Conservation (phyloP, 768 basidiomycete species). For the Galerina sulciceps region DNA sequence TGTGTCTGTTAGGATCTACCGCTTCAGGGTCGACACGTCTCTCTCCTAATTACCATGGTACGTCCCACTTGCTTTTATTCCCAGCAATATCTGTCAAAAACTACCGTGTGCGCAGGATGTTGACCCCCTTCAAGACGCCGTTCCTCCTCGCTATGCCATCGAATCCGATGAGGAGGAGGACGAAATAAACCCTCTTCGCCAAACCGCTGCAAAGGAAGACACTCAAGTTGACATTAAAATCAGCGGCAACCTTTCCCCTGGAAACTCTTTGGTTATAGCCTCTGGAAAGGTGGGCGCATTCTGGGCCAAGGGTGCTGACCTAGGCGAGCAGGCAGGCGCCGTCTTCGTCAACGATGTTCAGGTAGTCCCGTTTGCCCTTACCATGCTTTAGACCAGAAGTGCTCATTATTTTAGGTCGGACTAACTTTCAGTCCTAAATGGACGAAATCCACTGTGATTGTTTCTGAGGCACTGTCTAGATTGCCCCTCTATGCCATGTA, state of each 20-base stretch:
- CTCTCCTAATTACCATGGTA: constrained; percentile 7
- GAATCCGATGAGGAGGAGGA: constrained; percentile 76
- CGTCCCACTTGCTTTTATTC: background rate
- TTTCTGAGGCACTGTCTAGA: constrained; percentile 54
- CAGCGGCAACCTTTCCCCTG: constrained; percentile 34
- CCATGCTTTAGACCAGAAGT: background rate
- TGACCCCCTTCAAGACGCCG: constrained; percentile 59
- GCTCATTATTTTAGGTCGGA: constrained; percentile 45
- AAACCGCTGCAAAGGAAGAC: constrained; percentile 8
- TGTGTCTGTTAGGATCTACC: background rate
- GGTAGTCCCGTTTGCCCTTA: constrained; percentile 32
- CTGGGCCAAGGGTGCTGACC: constrained; percentile 55
- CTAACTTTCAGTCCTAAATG: constrained; percentile 53
- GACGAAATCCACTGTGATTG: constrained; percentile 48
- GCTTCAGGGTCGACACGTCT: background rate
- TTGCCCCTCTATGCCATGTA: constrained; percentile 58
- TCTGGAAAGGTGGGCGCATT: constrained; percentile 47
- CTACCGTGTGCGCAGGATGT: constrained; percentile 39
- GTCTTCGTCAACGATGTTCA: constrained; percentile 49
- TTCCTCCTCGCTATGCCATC: constrained; percentile 62
- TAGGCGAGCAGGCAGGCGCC: constrained; percentile 56
- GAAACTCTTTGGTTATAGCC: constrained; percentile 44
- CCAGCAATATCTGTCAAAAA: background rate
- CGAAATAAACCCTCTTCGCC: constrained; percentile 50
- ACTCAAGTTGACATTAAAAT: constrained; percentile 39